Conservation (phyloP, 1,139 yeast genomes). For the Debaryomycetaceae sp. region DNA sequence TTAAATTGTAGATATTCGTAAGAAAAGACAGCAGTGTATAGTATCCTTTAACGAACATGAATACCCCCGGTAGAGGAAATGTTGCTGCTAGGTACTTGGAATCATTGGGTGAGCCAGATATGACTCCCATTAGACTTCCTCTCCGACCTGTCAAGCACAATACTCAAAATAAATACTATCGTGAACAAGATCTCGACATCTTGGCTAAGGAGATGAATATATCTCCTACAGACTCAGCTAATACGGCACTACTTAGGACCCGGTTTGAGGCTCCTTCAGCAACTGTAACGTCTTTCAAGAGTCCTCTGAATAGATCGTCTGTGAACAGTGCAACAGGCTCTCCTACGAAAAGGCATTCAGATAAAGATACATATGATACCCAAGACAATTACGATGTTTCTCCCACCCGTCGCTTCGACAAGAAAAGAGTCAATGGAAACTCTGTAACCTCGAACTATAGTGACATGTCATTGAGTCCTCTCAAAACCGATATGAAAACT, state of each 20-base stretch:
- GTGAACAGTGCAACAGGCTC: conserved; percentile 18
- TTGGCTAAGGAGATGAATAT: conserved; percentile 38
- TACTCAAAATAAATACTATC: conserved; percentile 10
- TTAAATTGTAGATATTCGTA: background rate
- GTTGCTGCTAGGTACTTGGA: conserved; percentile 35
- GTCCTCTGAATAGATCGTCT: conserved; percentile 22
- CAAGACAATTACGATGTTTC: conserved; percentile 11
- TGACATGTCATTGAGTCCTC: background rate
- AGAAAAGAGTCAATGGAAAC: conserved; percentile 16
- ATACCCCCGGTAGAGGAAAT: conserved; percentile 28
- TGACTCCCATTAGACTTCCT: conserved; percentile 22
- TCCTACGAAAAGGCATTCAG: conserved; percentile 15
- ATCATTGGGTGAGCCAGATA: conserved; percentile 22
- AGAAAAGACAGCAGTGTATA: background rate
- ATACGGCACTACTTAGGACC: conserved; percentile 29
- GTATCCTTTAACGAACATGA: background rate
- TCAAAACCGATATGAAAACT: conserved; percentile 8
- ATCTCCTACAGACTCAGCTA: conserved; percentile 24
- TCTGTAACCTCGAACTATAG: background rate
- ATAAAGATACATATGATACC: background rate
- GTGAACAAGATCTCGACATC: conserved; percentile 35
- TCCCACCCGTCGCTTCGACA: conserved; percentile 18
- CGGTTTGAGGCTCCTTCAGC: conserved; percentile 45
- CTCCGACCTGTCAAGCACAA: conserved; percentile 31
- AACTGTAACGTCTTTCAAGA: conserved; percentile 42